A percentile compares a stretch with the other conserved stretches of the same genome.
Evolutionary conservation across 2,329 filamentous ascomycete species (phyloP).

Genomic region (Alternaria viburni): DNA sequence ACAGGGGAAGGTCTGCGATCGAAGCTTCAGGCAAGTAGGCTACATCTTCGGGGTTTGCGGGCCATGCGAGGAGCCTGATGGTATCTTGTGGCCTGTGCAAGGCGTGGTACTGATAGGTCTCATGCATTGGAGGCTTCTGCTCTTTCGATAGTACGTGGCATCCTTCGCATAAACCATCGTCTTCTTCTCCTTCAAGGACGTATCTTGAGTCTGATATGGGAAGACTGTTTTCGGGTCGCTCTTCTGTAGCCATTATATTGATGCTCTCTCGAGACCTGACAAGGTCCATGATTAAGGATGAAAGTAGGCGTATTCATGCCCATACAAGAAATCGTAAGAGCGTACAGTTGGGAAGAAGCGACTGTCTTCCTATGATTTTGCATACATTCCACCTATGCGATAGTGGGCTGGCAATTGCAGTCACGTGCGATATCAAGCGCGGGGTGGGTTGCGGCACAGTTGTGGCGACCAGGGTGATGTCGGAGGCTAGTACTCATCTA

Average conservation of each 20-base stretch:
- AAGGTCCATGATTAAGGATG: background rate
- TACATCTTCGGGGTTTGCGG: background rate
- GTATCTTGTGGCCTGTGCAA: background rate
- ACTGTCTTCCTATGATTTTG: background rate
- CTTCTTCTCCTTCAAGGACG: background rate
- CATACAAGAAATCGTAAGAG: background rate
- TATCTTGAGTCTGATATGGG: background rate
- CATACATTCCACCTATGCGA: background rate
- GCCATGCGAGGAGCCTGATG: background rate
- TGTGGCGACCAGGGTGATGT: background rate
- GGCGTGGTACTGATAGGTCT: background rate
- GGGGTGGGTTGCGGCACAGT: background rate
- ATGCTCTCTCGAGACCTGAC: background rate
- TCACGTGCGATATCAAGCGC: background rate
- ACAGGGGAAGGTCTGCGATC: accelerated
- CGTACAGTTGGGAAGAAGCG: background rate
- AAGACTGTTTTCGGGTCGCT: background rate
- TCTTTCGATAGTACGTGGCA: background rate
- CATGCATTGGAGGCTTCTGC: background rate
- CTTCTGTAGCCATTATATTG: background rate
- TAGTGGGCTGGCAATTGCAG: background rate
- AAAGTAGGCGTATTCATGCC: background rate
- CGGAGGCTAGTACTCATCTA: background rate
- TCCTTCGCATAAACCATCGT: background rate
- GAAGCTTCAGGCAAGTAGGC: background rate